Evolutionary conservation across 768 basidiomycete species (phyloP).

Genomic region (Mrakia hoshinonis): DNA sequence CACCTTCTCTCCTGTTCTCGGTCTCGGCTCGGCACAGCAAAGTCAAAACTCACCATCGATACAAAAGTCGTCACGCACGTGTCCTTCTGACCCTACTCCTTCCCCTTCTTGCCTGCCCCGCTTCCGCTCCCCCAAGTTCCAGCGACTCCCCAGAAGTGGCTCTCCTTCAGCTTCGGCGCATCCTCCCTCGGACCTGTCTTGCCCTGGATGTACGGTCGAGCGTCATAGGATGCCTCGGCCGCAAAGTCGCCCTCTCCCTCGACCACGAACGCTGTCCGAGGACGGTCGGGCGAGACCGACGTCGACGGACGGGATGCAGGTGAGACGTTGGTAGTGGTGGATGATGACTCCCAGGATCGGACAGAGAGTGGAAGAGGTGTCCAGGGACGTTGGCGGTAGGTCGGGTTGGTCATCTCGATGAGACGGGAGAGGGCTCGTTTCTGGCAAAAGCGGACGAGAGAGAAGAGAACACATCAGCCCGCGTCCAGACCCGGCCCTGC

Average conservation of each 20-base stretch:
- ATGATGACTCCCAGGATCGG: constrained; percentile 22
- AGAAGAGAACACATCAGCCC: not conserved
- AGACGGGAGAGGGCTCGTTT: constrained; percentile 28
- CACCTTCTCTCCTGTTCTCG: too few relatives aligned
- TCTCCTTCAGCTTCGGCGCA: constrained; percentile 14
- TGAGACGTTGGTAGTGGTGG: not conserved
- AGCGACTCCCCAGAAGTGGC: constrained; percentile 22
- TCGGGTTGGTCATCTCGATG: constrained; percentile 16
- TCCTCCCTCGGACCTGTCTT: constrained; percentile 2
- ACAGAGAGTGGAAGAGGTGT: not conserved
- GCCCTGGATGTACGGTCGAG: not conserved
- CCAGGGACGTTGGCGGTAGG: not conserved
- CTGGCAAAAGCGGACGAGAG: not conserved
- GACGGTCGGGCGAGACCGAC: not conserved
- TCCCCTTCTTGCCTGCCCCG: not conserved
- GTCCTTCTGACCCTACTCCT: too few relatives aligned
- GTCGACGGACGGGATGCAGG: not conserved
- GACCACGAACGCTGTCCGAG: not conserved
- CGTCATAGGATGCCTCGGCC: constrained; percentile 1
- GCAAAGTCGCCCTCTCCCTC: constrained; percentile 11
- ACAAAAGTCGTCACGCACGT: too few relatives aligned
- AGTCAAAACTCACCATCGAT: too few relatives aligned
- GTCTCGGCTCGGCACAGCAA: too few relatives aligned
- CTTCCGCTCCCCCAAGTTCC: not conserved
- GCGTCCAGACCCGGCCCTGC: not conserved